phyloP scores from a whole-genome alignment of 192 early-diverging fungal species.

The Funneliformis geosporum region DNA sequence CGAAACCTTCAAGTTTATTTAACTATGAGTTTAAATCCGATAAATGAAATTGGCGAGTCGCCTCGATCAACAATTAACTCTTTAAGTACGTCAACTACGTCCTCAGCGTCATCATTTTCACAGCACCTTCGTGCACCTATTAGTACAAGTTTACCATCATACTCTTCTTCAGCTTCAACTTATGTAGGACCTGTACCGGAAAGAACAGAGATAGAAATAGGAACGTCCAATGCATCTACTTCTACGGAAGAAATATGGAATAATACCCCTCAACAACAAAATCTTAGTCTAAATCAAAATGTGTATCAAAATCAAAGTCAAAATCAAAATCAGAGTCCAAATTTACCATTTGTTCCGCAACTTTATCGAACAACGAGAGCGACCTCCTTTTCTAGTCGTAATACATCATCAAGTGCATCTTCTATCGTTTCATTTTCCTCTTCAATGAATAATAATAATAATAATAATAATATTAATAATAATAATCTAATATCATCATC shows the following conservation, averaged over 20 bases:
- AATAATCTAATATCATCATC: neutral
- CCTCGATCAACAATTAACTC: slow-evolving; percentile 20
- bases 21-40: slow-evolving; percentile 24
- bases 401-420: slow-evolving; percentile 1
- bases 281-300: neutral
- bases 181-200: neutral
- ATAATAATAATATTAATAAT: too few relatives aligned
- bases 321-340: neutral
- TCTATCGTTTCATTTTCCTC: neutral
- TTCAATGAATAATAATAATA: neutral
- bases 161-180: slow-evolving; percentile 6
- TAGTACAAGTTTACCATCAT: slow-evolving; percentile 23
- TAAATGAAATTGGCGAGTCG: slow-evolving; percentile 18
- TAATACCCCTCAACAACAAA: slow-evolving; percentile 7
- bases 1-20: too few relatives aligned
- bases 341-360: neutral
- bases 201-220: neutral
- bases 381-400: slow-evolving; percentile 13
- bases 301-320: too few relatives aligned
- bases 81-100: slow-evolving; percentile 28
- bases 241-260: slow-evolving; percentile 7
- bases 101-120: slow-evolving; percentile 20
- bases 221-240: neutral
- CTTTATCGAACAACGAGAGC: neutral
- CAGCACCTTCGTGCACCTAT: slow-evolving; percentile 4